Percentiles rank a stretch among this genome's conserved stretches.
Conservation (phyloP, 805 yeast species). For the Yarrowia sp. region DNA sequence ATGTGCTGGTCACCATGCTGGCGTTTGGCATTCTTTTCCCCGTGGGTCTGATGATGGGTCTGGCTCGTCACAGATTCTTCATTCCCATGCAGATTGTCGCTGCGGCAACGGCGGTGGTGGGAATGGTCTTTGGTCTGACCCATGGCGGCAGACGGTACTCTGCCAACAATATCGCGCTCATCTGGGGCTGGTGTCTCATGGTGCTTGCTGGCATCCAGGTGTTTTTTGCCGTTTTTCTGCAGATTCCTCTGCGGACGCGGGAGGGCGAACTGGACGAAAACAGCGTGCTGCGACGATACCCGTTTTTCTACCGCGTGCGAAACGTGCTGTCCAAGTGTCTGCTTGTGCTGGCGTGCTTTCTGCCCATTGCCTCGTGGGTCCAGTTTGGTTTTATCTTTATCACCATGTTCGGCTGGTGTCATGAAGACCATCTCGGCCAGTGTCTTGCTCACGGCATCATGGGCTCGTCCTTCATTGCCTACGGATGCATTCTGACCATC, state of each 20-base stretch:
- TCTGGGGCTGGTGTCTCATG: constrained; percentile 39
- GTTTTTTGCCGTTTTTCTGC: constrained; percentile 39
- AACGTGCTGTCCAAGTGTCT: constrained; percentile 31
- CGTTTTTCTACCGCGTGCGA: constrained; percentile 37
- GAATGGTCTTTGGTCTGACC: constrained; percentile 42
- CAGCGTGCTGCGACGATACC: constrained; percentile 40
- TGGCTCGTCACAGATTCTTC: constrained; percentile 39
- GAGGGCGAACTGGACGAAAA: constrained; percentile 28
- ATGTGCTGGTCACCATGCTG: constrained; percentile 38
- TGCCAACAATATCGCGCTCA: constrained; percentile 38
- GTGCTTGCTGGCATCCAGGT: constrained; percentile 36
- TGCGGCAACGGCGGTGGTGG: constrained; percentile 38
- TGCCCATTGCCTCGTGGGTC: constrained; percentile 64
- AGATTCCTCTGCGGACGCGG: constrained; percentile 13
- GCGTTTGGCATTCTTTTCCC: constrained; percentile 44
- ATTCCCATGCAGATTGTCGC: constrained; percentile 40
- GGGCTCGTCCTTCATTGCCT: constrained; percentile 83
- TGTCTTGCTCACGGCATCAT: constrained; percentile 96
- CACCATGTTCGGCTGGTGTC: constrained; percentile 83
- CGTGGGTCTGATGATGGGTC: constrained; percentile 42
- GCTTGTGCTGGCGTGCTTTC: constrained; percentile 35
- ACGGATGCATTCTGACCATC: constrained; percentile 67
- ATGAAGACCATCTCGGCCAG: constrained; percentile 75
- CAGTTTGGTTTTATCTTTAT: constrained; percentile 77
- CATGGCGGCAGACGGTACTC: constrained; percentile 40